Evolutionary conservation across 1,284 basidiomycete genomes (phyloP).

Genomic region (Phylloboletellus chloephorus): DNA sequence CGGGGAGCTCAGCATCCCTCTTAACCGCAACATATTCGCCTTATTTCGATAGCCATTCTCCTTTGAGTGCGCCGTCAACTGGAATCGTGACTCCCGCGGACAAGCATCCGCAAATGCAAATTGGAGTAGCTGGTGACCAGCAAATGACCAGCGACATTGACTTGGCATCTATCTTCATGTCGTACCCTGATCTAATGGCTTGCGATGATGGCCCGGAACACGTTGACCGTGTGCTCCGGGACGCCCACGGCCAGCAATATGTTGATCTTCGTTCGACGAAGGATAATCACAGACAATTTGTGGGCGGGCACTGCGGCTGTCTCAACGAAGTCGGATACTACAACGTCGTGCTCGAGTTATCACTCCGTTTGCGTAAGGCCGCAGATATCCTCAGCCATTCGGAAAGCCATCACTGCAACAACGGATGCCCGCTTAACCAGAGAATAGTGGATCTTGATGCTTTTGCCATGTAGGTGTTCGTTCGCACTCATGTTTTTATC

Average conservation of each 20-base stretch:
- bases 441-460: conserved; percentile 52
- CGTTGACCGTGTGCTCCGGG: conserved; percentile 7
- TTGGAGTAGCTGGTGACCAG: conserved; percentile 31
- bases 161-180: conserved; percentile 38
- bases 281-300: conserved; percentile 11
- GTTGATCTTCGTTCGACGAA: conserved; percentile 15
- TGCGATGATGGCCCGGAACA: conserved; percentile 15
- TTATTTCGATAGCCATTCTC: conserved; percentile 31
- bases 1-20: conserved; percentile 8
- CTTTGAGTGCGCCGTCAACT: conserved; percentile 39
- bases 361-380: conserved; percentile 53
- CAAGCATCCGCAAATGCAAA: conserved; percentile 29
- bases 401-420: conserved; percentile 43
- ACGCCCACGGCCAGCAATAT: conserved; percentile 3
- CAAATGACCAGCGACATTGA: conserved; percentile 30
- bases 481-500: background rate
- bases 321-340: conserved; percentile 49
- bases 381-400: conserved; percentile 50
- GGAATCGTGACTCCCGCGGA: conserved; percentile 40
- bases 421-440: conserved; percentile 46
- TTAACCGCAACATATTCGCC: conserved; percentile 21
- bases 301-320: conserved; percentile 50
- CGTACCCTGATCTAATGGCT: conserved; percentile 32
- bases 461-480: conserved; percentile 47
- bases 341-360: conserved; percentile 55